Conservation (phyloP, 139 green algal genomes). For the Yamagishiella unicocca region DNA sequence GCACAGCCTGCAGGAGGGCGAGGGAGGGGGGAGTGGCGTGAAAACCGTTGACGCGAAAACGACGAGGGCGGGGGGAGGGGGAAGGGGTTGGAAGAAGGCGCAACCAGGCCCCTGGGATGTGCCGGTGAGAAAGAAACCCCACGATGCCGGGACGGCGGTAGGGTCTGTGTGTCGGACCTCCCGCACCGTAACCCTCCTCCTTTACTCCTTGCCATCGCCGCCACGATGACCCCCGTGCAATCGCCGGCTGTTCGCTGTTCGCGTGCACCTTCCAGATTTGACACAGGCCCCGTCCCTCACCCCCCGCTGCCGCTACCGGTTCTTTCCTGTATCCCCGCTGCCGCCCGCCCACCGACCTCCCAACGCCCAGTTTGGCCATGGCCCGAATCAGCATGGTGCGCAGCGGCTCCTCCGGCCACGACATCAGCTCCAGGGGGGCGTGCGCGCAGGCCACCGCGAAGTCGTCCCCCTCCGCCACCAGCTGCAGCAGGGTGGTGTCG, state of each 20-base stretch:
- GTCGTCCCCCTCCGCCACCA: constrained; percentile 51
- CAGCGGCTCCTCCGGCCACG: constrained; percentile 84
- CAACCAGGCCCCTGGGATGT: not conserved
- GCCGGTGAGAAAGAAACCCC: no score
- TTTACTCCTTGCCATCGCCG: no score
- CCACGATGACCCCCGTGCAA: no score
- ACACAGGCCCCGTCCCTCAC: not conserved
- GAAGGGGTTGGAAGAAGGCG: not conserved
- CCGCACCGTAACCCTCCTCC: no score
- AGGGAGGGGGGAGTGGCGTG: no score
- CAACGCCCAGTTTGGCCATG: constrained; percentile 73
- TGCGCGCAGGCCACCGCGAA: not conserved
- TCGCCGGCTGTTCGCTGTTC: no score
- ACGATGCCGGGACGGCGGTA: no score
- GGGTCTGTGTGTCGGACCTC: no score
- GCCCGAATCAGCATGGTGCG: constrained; percentile 73
- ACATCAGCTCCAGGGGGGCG: constrained; percentile 55
- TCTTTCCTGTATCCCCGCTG: not conserved
- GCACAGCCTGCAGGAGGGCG: constrained; percentile 21
- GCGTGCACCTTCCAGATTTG: no score
- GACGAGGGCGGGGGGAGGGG: not conserved
- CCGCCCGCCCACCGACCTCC: constrained; percentile 63
- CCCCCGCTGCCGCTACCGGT: not conserved
- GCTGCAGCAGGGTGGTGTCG: constrained; percentile 73
- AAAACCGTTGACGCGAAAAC: no score